These are phyloP conservation scores for Pseudonitzschia delicatissima DNA, from an alignment of 108 stramenopile species.

Conservation along the genomic window DNA sequence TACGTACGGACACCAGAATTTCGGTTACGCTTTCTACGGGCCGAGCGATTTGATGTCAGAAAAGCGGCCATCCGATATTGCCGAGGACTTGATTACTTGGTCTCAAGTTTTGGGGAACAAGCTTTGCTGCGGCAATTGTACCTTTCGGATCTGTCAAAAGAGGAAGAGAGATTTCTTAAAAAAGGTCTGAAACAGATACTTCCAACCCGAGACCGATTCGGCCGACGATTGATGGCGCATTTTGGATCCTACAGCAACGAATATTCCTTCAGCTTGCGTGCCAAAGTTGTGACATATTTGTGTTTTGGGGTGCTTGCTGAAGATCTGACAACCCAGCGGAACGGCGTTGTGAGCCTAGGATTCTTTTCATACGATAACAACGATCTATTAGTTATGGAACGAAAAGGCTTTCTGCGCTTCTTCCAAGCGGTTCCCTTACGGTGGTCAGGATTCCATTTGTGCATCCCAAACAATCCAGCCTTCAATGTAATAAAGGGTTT, in stretches of 20 bases:
- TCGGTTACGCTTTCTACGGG: conserved; percentile 6
- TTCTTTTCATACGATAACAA: conserved; percentile 1
- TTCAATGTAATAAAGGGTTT: not conserved
- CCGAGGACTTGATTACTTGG: not conserved
- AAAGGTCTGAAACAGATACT: conserved; percentile 1
- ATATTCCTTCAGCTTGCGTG: not conserved
- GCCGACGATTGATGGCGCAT: not conserved
- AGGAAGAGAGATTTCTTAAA: not conserved
- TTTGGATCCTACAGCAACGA: not conserved
- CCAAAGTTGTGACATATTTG: conserved; percentile 2
- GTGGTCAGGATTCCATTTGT: conserved; percentile 1
- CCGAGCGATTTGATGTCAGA: conserved; percentile 5
- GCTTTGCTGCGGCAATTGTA: not conserved
- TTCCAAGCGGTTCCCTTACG: conserved; percentile 2
- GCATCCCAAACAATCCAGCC: conserved; percentile 4
- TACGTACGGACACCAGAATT: conserved; percentile 4
- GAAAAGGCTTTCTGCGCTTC: not conserved
- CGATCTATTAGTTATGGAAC: not conserved
- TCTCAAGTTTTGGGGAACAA: conserved; percentile 1
- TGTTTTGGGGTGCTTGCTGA: conserved; percentile 7
- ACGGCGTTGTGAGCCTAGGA: conserved; percentile 4
- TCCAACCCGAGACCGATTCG: conserved; percentile 6
- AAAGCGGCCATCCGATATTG: conserved; percentile 6
- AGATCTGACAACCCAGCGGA: conserved; percentile 8
- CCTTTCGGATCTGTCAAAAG: not conserved